phyloP scores from a whole-genome alignment of 805 yeast genomes.

The Yamadazyma scolyti region DNA sequence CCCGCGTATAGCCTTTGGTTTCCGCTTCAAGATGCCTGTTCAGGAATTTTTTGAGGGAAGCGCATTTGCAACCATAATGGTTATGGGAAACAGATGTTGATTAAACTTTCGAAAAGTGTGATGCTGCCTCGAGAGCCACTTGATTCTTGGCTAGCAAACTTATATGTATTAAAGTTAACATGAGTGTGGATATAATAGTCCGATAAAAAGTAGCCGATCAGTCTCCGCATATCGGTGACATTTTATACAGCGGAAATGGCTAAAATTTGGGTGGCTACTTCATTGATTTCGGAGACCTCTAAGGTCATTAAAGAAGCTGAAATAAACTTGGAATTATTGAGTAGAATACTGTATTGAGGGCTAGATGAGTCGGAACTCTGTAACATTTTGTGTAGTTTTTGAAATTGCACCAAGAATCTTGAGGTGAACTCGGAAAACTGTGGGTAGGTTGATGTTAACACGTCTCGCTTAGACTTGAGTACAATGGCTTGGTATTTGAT shows the following conservation, averaged over 20 bases:
- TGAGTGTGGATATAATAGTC: too few relatives aligned
- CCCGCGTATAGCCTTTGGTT: neutral
- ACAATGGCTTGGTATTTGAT: constrained; percentile 10
- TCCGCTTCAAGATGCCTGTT: constrained; percentile 2
- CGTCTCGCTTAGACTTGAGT: constrained; percentile 3
- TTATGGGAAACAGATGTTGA: too few relatives aligned
- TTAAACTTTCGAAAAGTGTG: too few relatives aligned
- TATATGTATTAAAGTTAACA: too few relatives aligned
- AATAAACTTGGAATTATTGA: constrained; percentile 31
- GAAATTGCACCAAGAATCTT: constrained; percentile 7
- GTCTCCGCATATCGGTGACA: too few relatives aligned
- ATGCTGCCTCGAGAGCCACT: too few relatives aligned
- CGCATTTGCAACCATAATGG: too few relatives aligned
- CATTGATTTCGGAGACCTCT: constrained; percentile 3
- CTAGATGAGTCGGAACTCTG: constrained; percentile 2
- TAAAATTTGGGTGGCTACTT: constrained; percentile 6
- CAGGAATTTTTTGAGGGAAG: too few relatives aligned
- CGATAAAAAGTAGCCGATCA: too few relatives aligned
- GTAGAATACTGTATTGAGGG: constrained; percentile 14
- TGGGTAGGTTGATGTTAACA: neutral
- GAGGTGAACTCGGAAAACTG: constrained; percentile 1
- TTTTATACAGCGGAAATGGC: neutral
- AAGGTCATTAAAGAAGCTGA: constrained; percentile 15
- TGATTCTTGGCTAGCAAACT: too few relatives aligned
- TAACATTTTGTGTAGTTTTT: constrained; percentile 9